Evolutionary conservation across 2,329 filamentous ascomycete species (phyloP).

Genomic region (Ambrosiella beaveri): DNA sequence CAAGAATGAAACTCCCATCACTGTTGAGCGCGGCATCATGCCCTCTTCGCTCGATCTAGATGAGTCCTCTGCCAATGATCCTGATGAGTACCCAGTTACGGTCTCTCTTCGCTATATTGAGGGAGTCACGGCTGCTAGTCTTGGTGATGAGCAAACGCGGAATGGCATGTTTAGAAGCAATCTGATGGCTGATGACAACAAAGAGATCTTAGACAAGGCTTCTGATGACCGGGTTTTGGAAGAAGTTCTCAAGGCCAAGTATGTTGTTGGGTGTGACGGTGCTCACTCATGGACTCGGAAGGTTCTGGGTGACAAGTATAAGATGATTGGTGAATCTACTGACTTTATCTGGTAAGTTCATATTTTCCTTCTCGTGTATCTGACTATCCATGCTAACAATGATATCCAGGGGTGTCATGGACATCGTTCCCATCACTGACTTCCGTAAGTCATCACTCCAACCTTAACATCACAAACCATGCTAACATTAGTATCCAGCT

Average conservation of each 20-base stretch:
- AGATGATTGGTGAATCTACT: constrained; percentile 33
- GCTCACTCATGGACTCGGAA: constrained; percentile 48
- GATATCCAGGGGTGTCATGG: constrained; percentile 21
- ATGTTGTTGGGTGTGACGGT: constrained; percentile 51
- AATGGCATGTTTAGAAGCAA: constrained; percentile 45
- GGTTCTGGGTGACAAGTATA: constrained; percentile 30
- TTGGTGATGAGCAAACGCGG: constrained; percentile 15
- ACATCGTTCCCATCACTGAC: constrained; percentile 24
- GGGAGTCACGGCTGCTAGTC: constrained; percentile 36
- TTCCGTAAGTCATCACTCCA: constrained; percentile 26
- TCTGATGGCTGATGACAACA: constrained; percentile 37
- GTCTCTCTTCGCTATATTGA: constrained; percentile 39
- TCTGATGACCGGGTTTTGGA: constrained; percentile 9
- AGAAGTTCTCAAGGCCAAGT: constrained; percentile 28
- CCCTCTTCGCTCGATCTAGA: constrained; percentile 39
- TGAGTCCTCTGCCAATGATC: constrained; percentile 29
- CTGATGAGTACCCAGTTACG: constrained; percentile 40
- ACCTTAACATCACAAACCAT: not conserved
- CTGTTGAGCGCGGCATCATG: constrained; percentile 42
- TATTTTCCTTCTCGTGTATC: not conserved
- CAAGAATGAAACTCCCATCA: constrained; percentile 23
- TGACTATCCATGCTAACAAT: not conserved
- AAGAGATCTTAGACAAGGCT: constrained; percentile 25
- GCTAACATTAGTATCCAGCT: constrained; percentile 15
- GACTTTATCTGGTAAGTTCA: constrained; percentile 26